phyloP scores from a whole-genome alignment of 2,329 filamentous ascomycete genomes.

The Verticillium dahliae region DNA sequence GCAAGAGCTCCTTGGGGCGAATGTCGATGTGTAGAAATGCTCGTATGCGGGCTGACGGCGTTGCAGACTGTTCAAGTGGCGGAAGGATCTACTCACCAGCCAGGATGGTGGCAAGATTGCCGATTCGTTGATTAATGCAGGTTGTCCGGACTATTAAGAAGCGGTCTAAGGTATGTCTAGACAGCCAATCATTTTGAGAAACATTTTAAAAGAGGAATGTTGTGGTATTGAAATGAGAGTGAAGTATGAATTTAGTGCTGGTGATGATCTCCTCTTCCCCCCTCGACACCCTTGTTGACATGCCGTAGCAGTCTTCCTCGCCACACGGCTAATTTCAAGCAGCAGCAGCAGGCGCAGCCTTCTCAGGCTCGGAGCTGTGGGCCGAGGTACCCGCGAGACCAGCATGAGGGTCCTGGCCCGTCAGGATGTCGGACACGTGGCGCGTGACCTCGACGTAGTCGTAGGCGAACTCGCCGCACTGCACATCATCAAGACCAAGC shows the following conservation, averaged over 20 bases:
- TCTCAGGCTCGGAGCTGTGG: constrained; percentile 11
- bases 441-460: constrained; percentile 69
- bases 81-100: background rate
- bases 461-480: constrained; percentile 78
- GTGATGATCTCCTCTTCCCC: background rate
- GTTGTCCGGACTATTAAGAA: too few relatives aligned
- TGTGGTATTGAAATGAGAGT: background rate
- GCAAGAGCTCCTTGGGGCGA: too few relatives aligned
- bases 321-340: background rate
- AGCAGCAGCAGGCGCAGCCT: constrained; percentile 2
- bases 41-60: too few relatives aligned
- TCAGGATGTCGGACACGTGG: constrained; percentile 47
- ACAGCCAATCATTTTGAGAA: too few relatives aligned
- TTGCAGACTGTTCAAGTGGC: background rate
- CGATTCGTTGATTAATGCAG: too few relatives aligned
- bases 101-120: too few relatives aligned
- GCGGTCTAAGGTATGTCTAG: too few relatives aligned
- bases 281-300: background rate
- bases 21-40: too few relatives aligned
- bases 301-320: background rate
- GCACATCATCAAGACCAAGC: constrained; percentile 63
- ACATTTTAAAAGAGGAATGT: too few relatives aligned
- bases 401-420: background rate
- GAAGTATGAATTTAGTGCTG: background rate
- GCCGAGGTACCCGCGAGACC: constrained; percentile 4